Base-by-base conservation (phyloP, 345 rosid species). In the Populus tremula region DNA sequence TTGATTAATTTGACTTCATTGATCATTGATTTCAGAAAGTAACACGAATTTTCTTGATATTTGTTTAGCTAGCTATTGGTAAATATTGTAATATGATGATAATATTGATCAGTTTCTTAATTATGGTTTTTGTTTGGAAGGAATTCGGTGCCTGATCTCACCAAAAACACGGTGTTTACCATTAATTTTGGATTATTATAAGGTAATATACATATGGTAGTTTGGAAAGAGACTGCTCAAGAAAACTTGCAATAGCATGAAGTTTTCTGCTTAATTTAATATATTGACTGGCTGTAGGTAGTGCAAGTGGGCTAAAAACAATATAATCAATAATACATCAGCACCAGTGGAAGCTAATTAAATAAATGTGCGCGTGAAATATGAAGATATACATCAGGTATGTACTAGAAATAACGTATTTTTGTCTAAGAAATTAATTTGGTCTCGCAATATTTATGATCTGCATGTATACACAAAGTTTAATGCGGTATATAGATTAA, bases 1-100 rank as follows among this genome's bases (percentile, higher is more conserved):
- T 78, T 43, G 27, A n/a, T 14, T 64, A 70, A 72, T 69, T 78
- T 86, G 79, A 82, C 82, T 76, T 72, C 69, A 70, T 56, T 63
- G 31, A 63, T 69, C 10, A 61, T 41, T 47, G 17, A 47, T 47
- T 47, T 14, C 17, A n/a, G 47, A 71, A 73, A 17, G 6, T 1
- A 64, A 12, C 11, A 62, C 47, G 54, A 72, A 56, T 14, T 25
- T 66, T 81, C 75, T 21, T 47, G n/a, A n/a, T 21, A 67, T 59
- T 8, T 21, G 39, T 35, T 21, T 8, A 20, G 61, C 20, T 29
- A 27, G 67, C 11, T 10, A 18, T 17, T 9, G 2, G 13, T 17
- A 18, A 20, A 5, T 2, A 13, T 45, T 45, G 50, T 13, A 47
- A 47, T 47, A 4, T 33, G 36, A 33, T 12, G 16, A 13, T 4